Conservation (phyloP, 2,329 filamentous ascomycete genomes). For the Cercospora sp. region DNA sequence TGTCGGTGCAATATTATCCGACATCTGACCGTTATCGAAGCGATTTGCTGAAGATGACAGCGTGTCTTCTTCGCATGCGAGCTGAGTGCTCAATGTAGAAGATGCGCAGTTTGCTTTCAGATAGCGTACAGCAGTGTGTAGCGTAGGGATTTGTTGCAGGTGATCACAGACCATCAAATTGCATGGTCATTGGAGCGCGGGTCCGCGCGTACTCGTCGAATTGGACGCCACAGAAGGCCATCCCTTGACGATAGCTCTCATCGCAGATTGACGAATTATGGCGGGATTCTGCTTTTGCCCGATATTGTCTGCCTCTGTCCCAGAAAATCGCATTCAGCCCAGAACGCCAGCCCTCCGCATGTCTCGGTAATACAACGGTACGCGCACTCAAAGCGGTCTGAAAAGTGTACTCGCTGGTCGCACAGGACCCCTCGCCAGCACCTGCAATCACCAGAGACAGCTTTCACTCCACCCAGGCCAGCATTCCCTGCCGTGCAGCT, state of each 20-base stretch:
- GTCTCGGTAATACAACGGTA: conserved; percentile 1
- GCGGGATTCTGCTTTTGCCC: not conserved
- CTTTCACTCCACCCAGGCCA: not conserved
- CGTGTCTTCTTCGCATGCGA: not conserved
- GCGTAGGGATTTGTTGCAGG: not conserved
- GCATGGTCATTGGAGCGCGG: not conserved
- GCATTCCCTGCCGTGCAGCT: not conserved
- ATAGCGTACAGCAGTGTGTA: not conserved
- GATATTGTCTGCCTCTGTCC: not conserved
- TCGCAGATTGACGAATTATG: not conserved
- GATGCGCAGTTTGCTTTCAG: not conserved
- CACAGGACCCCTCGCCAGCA: not conserved
- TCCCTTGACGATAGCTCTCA: not conserved
- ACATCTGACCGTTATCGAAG: not conserved
- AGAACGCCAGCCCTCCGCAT: not conserved
- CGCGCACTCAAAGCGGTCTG: not conserved
- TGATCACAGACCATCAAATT: not conserved
- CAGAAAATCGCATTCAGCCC: not conserved
- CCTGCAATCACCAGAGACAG: not conserved
- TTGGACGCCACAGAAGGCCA: not conserved
- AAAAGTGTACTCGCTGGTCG: not conserved
- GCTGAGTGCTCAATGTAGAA: not conserved
- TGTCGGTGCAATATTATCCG: not conserved
- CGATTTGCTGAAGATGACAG: conserved; percentile 4
- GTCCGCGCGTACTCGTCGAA: conserved; percentile 1